A percentile compares a stretch with the other conserved stretches of the same genome.
Conservation (phyloP, 2,329 filamentous ascomycete species). For the Chaetomiaceae sp. region DNA sequence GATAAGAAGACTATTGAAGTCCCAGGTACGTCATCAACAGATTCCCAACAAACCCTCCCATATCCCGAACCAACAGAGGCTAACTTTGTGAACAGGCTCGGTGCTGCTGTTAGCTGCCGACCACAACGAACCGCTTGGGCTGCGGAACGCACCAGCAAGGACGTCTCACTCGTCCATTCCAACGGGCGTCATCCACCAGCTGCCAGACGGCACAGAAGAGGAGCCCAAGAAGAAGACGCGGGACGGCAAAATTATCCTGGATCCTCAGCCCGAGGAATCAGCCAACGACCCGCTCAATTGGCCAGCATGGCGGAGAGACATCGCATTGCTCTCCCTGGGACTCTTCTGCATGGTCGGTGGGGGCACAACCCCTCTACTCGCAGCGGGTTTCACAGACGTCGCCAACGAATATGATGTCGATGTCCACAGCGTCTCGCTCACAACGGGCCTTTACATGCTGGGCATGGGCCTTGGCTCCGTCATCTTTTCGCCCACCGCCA, state of each 20-base stretch:
- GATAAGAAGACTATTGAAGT: constrained; percentile 80
- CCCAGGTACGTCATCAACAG: constrained; percentile 55
- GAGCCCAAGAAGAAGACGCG: constrained; percentile 67
- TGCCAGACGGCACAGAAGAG: constrained; percentile 26
- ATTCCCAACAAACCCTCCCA: not conserved
- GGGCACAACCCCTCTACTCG: constrained; percentile 84
- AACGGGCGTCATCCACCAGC: constrained; percentile 39
- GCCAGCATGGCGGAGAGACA: constrained; percentile 75
- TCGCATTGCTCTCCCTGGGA: constrained; percentile 74
- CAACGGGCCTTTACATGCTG: constrained; percentile 91
- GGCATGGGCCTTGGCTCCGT: constrained; percentile 83
- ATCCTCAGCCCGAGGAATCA: constrained; percentile 88
- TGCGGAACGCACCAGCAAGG: constrained; percentile 53
- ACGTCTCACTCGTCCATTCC: constrained; percentile 57
- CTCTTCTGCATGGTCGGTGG: constrained; percentile 93
- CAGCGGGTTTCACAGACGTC: constrained; percentile 83
- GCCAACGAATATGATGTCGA: constrained; percentile 61
- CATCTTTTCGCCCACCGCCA: constrained; percentile 82
- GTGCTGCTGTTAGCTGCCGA: constrained; percentile 53
- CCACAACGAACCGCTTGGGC: constrained; percentile 56
- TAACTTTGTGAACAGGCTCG: constrained; percentile 42
- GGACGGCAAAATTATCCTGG: constrained; percentile 79
- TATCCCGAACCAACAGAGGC: not conserved
- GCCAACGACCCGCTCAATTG: constrained; percentile 91
- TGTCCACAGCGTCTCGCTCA: constrained; percentile 72